Conservation (phyloP, 768 basidiomycete genomes). For the Asterophora parasitica region DNA sequence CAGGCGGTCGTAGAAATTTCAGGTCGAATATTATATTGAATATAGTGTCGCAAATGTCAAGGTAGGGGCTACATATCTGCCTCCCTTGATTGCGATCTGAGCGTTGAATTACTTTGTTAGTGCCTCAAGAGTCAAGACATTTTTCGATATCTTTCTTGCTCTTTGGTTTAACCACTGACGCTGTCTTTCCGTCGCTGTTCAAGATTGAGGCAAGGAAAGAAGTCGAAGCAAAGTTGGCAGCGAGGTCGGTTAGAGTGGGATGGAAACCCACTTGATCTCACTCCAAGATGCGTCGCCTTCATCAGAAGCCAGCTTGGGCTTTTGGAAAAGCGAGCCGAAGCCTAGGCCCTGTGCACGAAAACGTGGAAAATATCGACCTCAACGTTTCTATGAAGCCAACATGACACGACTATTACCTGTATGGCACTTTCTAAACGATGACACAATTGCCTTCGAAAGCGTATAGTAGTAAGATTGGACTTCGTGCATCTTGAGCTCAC, state of each 20-base stretch:
- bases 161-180: too few species aligned
- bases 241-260: too few species aligned
- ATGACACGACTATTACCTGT: too few species aligned
- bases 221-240: too few species aligned
- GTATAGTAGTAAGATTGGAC: background rate
- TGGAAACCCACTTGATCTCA: background rate
- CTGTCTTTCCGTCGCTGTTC: too few species aligned
- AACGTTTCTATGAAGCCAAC: background rate
- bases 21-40: constrained; percentile 1
- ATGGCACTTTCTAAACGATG: too few species aligned
- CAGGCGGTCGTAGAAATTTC: constrained; percentile 2
- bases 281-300: background rate
- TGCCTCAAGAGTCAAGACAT: too few species aligned
- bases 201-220: too few species aligned
- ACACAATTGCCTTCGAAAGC: background rate
- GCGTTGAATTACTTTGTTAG: background rate
- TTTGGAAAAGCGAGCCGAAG: background rate
- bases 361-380: background rate
- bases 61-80: background rate
- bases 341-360: background rate
- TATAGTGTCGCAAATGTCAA: background rate
- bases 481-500: background rate
- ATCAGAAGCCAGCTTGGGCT: constrained; percentile 6
- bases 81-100: background rate
- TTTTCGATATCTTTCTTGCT: too few species aligned